phyloP scores from a whole-genome alignment of 2,329 filamentous ascomycete genomes.

The Fusarium euwallaceae region DNA sequence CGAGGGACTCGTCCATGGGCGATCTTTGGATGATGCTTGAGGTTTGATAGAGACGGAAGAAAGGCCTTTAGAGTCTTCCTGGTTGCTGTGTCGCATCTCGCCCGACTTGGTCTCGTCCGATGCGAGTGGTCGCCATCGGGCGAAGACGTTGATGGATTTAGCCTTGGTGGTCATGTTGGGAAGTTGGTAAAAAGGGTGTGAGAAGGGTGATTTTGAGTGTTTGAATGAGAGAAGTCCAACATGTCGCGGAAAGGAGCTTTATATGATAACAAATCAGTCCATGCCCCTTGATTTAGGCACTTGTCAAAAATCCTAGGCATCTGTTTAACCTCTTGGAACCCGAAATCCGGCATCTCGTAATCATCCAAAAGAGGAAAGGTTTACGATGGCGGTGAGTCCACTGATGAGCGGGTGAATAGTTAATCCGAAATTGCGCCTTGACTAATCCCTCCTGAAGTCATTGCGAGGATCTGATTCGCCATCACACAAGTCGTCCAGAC shows the following conservation, averaged over 20 bases:
- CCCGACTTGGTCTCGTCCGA: not conserved
- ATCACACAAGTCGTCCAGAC: not conserved
- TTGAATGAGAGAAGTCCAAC: too few relatives aligned
- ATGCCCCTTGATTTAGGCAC: not conserved
- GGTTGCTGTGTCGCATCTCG: not conserved
- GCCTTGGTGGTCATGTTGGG: not conserved
- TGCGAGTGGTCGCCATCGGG: not conserved
- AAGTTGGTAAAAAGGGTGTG: not conserved
- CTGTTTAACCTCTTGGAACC: not conserved
- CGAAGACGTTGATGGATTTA: not conserved
- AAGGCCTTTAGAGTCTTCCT: not conserved
- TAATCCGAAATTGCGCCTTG: not conserved
- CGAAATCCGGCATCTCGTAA: not conserved
- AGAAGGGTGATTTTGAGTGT: not conserved
- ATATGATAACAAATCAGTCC: not conserved
- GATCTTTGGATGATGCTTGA: not conserved
- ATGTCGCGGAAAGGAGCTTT: not conserved
- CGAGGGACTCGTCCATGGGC: not conserved
- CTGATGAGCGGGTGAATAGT: not conserved
- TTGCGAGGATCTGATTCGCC: not conserved
- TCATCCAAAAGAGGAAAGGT: not conserved
- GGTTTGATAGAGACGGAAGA: not conserved
- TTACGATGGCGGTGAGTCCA: not conserved
- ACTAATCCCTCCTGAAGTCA: too few relatives aligned
- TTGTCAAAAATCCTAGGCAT: not conserved